phyloP scores from a whole-genome alignment of 2,329 filamentous ascomycete species.

The Cladobotryum protrusum region DNA sequence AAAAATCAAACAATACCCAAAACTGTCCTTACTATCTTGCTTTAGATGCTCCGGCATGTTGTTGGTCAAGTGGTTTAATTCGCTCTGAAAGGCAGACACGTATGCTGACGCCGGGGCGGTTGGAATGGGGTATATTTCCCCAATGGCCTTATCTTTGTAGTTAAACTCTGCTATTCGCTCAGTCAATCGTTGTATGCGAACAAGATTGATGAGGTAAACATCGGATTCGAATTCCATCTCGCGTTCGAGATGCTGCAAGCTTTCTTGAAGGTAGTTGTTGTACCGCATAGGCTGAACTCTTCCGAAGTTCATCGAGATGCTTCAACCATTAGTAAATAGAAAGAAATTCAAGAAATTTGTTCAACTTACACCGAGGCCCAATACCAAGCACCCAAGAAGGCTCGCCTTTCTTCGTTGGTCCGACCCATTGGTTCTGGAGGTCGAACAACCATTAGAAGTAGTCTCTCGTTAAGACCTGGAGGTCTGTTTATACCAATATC shows the following conservation, averaged over 20 bases:
- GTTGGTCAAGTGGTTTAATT: conserved; percentile 36
- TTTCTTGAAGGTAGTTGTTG: conserved; percentile 46
- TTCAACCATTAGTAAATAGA: conserved; percentile 14
- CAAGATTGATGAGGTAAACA: conserved; percentile 37
- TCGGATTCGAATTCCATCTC: conserved; percentile 42
- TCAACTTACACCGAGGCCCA: conserved; percentile 43
- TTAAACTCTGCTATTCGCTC: conserved; percentile 43
- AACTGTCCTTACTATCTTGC: conserved; percentile 31
- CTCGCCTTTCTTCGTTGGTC: conserved; percentile 47
- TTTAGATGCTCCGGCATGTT: conserved; percentile 30
- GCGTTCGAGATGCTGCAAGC: conserved; percentile 39
- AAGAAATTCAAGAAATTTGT: not conserved
- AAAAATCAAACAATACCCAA: not conserved
- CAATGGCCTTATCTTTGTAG: conserved; percentile 27
- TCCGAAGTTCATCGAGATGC: conserved; percentile 36
- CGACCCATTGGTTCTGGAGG: conserved; percentile 32
- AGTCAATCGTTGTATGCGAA: conserved; percentile 44
- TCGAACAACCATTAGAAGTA: conserved; percentile 35
- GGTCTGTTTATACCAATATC: conserved; percentile 41
- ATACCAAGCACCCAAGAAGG: conserved; percentile 49
- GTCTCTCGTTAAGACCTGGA: conserved; percentile 36
- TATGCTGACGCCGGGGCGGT: conserved; percentile 40
- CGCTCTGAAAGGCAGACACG: conserved; percentile 38
- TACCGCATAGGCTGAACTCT: conserved; percentile 45
- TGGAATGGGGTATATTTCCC: conserved; percentile 28